Percentiles rank a stretch among this genome's conserved stretches.
Evolutionary conservation across 2,329 filamentous ascomycete genomes (phyloP).

Genomic region (Alternaria sp.): DNA sequence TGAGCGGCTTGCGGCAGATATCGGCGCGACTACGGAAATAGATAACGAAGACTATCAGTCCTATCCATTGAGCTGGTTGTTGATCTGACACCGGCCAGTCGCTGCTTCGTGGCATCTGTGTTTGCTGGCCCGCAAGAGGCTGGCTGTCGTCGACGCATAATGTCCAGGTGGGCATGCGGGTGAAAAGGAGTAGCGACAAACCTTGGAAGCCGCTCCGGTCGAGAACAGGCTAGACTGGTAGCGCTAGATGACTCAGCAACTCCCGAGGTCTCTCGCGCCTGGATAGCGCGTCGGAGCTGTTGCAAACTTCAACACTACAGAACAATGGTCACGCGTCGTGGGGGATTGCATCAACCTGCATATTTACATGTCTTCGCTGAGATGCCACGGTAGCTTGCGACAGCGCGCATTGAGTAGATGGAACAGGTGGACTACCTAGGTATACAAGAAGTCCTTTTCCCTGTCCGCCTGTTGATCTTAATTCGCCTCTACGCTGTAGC

Average conservation of each 20-base stretch:
- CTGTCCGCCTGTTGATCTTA: too few relatives aligned
- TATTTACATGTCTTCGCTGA: too few relatives aligned
- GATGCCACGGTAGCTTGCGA: too few relatives aligned
- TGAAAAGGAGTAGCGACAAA: background rate
- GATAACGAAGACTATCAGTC: background rate
- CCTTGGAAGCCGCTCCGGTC: background rate
- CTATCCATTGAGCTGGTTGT: background rate
- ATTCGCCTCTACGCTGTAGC: too few relatives aligned
- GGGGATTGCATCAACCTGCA: too few relatives aligned
- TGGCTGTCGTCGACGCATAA: background rate
- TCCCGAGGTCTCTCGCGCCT: background rate
- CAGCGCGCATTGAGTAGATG: too few relatives aligned
- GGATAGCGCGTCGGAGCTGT: background rate
- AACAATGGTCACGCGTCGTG: fast-evolving
- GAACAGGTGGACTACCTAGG: too few relatives aligned
- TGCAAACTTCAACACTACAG: background rate
- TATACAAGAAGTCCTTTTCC: too few relatives aligned
- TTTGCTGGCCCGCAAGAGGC: background rate
- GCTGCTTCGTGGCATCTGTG: background rate
- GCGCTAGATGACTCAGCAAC: background rate
- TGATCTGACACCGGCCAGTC: fast-evolving
- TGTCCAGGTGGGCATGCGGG: background rate
- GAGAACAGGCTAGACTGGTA: background rate
- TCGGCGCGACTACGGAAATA: background rate
- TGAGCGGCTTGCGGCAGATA: background rate